Percentiles rank a stretch among this genome's conserved stretches.
Evolutionary conservation across 805 yeast genomes (phyloP).

Genomic region (Candida suzukii): DNA sequence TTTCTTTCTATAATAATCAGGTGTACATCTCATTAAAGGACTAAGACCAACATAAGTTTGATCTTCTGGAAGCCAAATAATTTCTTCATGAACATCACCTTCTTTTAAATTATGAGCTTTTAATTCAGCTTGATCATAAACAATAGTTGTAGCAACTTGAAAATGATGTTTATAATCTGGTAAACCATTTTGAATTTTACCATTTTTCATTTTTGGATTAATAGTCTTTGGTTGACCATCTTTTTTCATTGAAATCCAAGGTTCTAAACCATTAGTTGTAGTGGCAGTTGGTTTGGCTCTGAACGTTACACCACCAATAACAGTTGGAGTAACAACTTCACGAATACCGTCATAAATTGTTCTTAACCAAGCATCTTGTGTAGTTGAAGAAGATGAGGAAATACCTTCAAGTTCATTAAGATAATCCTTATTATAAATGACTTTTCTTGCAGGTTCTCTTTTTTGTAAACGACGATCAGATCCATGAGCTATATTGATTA

Average conservation of each 20-base stretch:
- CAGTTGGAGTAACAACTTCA: conserved; percentile 61
- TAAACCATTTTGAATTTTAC: conserved; percentile 52
- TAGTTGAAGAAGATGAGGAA: not conserved
- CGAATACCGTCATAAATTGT: conserved; percentile 49
- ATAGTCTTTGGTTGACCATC: conserved; percentile 79
- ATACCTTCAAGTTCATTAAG: not conserved
- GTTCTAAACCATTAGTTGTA: conserved; percentile 55
- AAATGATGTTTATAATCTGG: conserved; percentile 78
- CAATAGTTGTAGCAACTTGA: conserved; percentile 56
- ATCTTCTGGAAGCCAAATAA: conserved; percentile 55
- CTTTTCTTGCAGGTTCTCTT: not conserved
- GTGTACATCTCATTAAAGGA: conserved; percentile 82
- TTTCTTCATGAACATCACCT: conserved; percentile 52
- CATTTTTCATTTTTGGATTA: conserved; percentile 68
- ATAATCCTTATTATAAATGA: not conserved
- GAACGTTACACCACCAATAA: conserved; percentile 57
- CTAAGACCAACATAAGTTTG: conserved; percentile 62
- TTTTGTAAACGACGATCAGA: not conserved
- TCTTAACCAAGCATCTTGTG: conserved; percentile 62
- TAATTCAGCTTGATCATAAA: conserved; percentile 52
- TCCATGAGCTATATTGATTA: not conserved
- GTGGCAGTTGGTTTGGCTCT: conserved; percentile 61
- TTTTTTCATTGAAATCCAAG: conserved; percentile 75
- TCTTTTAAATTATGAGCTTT: conserved; percentile 70
- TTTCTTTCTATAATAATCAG: conserved; percentile 60